Evolutionary conservation across 805 yeast genomes (phyloP).

Genomic region (Kodamaea lidongshanica): DNA sequence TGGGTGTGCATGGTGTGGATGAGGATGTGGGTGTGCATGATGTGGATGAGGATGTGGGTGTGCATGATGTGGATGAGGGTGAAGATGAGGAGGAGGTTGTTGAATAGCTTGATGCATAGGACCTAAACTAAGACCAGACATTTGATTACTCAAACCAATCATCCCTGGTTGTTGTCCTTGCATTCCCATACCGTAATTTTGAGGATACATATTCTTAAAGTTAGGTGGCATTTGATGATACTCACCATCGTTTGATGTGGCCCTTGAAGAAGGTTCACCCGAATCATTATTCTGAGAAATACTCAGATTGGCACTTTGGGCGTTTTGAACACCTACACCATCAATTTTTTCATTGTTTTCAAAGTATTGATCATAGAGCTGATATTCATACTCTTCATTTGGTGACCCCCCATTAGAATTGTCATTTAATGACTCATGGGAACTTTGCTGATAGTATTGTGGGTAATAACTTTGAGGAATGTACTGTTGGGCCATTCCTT

Average conservation of each 20-base stretch:
- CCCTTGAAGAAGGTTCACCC: background rate
- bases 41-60: conserved; percentile 8
- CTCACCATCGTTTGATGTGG: conserved; percentile 2
- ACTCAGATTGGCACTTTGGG: background rate
- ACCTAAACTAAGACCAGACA: conserved; percentile 6
- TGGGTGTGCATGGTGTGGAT: conserved; percentile 1
- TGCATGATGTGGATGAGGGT: conserved; percentile 9
- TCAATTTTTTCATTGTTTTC: background rate
- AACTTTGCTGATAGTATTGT: conserved; percentile 19
- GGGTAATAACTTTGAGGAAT: conserved; percentile 31
- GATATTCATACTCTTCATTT: conserved; percentile 1
- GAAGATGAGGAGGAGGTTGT: background rate
- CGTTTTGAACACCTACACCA: background rate
- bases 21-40: conserved; percentile 1
- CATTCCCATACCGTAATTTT: conserved; percentile 5
- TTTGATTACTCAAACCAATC: conserved; percentile 4
- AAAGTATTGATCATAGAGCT: conserved; percentile 1
- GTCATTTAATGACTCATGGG: conserved; percentile 14
- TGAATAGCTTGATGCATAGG: background rate
- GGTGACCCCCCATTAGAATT: conserved; percentile 7
- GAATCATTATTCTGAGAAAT: too few species aligned
- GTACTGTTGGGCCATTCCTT: conserved; percentile 33
- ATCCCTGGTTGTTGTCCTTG: conserved; percentile 4
- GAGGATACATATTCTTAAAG: conserved; percentile 1
- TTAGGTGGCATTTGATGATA: too few species aligned